Conservation (phyloP, 495 filamentous ascomycete species). For the Staphylotrichum longicolle region DNA sequence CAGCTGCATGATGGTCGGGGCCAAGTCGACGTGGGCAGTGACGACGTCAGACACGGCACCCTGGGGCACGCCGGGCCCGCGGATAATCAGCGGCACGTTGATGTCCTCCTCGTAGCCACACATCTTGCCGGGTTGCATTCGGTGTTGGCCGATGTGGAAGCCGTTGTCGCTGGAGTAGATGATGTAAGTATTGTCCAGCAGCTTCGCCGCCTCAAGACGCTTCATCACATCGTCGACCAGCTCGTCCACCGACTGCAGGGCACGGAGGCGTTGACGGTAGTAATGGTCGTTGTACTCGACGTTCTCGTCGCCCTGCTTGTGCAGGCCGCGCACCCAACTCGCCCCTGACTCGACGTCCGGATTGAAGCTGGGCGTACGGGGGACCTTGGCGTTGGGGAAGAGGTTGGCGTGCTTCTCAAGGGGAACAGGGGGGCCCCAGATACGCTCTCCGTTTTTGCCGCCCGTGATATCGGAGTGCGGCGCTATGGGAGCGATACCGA, state of each 20-base stretch:
- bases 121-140: conserved; percentile 67
- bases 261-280: conserved; percentile 60
- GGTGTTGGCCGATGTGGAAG: conserved; percentile 72
- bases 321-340: conserved; percentile 61
- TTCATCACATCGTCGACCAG: conserved; percentile 58
- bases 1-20: conserved; percentile 60
- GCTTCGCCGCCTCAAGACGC: conserved; percentile 48
- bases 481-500: conserved; percentile 63
- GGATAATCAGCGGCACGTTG: conserved; percentile 63
- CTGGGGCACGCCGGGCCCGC: conserved; percentile 56
- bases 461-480: conserved; percentile 59
- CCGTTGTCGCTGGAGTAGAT: conserved; percentile 74
- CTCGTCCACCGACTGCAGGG: conserved; percentile 69
- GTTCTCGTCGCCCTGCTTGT: conserved; percentile 39
- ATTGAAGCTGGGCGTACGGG: conserved; percentile 54
- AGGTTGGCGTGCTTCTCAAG: conserved; percentile 46
- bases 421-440: conserved; percentile 47
- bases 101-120: conserved; percentile 73
- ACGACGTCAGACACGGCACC: conserved; percentile 51
- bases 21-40: conserved; percentile 67
- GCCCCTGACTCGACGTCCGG: conserved; percentile 55
- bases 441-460: no score
- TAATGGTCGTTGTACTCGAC: conserved; percentile 67
- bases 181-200: conserved; percentile 68
- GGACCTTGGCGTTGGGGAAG: conserved; percentile 48